phyloP scores from a whole-genome alignment of 257 asterid genomes.

The Solanum rostratum region DNA sequence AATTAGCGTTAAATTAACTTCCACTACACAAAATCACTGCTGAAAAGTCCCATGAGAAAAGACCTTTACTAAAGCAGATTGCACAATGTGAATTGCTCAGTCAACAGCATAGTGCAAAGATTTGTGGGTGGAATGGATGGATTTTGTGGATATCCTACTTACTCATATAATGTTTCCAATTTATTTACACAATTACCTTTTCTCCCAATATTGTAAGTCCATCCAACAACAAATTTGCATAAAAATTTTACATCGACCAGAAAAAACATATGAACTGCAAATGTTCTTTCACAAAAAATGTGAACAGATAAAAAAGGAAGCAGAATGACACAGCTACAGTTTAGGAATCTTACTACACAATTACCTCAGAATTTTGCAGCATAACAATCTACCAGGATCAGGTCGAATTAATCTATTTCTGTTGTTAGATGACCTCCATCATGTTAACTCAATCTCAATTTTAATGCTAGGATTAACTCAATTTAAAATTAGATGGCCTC shows the following conservation, averaged over 20 bases:
- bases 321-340: neutral
- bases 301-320: neutral
- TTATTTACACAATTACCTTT: neutral
- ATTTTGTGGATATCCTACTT: too few species aligned
- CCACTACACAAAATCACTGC: too few species aligned
- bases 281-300: neutral
- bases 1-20: too few species aligned
- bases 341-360: constrained; percentile 2
- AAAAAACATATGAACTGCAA: constrained; percentile 3
- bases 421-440: neutral
- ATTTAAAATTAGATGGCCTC: too few species aligned
- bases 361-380: too few species aligned
- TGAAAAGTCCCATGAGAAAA: too few species aligned
- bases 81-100: too few species aligned
- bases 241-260: neutral
- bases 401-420: too few species aligned
- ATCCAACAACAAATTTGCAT: neutral
- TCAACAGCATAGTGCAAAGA: neutral
- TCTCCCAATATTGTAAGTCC: neutral
- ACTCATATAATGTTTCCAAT: neutral
- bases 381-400: constrained; percentile 4
- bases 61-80: too few species aligned
- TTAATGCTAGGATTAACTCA: too few species aligned
- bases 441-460: neutral
- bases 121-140: neutral